These are phyloP conservation scores for Thielaviopsis punctulata DNA, from an alignment of 2,329 filamentous ascomycete genomes.

Conservation along the genomic window DNA sequence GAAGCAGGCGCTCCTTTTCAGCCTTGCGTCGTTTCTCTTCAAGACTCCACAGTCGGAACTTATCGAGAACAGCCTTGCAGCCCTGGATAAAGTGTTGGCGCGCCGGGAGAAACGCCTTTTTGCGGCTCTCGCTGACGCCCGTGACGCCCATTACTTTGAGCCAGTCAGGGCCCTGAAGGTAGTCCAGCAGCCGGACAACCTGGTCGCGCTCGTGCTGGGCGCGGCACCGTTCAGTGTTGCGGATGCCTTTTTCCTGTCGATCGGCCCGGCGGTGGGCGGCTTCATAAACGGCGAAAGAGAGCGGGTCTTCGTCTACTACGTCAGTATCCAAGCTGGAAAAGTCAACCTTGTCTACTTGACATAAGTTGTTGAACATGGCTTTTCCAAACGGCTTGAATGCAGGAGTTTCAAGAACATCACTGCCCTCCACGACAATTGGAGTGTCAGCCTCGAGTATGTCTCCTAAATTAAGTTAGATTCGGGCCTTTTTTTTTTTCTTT, in stretches of 20 bases:
- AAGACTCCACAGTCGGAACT: constrained; percentile 74
- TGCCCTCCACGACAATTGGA: constrained; percentile 40
- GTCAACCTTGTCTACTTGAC: constrained; percentile 38
- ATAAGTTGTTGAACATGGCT: constrained; percentile 36
- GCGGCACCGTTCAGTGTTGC: constrained; percentile 45
- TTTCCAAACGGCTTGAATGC: constrained; percentile 24
- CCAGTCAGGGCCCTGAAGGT: constrained; percentile 84
- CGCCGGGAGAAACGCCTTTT: constrained; percentile 73
- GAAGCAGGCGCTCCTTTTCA: constrained; percentile 46
- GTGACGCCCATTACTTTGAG: constrained; percentile 79
- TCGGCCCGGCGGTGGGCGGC: constrained; percentile 40
- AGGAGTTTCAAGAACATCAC: not conserved
- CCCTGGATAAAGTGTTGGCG: constrained; percentile 71
- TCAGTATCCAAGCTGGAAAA: constrained; percentile 34
- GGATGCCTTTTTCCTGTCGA: constrained; percentile 41
- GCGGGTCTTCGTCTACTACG: constrained; percentile 31
- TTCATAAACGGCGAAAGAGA: constrained; percentile 38
- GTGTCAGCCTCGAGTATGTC: constrained; percentile 60
- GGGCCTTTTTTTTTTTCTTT: no score
- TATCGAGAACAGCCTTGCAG: constrained; percentile 65
- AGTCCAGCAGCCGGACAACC: constrained; percentile 52
- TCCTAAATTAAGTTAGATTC: constrained; percentile 20
- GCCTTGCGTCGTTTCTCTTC: constrained; percentile 73
- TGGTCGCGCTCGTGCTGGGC: constrained; percentile 51
- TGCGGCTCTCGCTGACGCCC: constrained; percentile 67